These are phyloP conservation scores for Suillus plorans DNA, from an alignment of 768 basidiomycete species.

Conservation along the genomic window DNA sequence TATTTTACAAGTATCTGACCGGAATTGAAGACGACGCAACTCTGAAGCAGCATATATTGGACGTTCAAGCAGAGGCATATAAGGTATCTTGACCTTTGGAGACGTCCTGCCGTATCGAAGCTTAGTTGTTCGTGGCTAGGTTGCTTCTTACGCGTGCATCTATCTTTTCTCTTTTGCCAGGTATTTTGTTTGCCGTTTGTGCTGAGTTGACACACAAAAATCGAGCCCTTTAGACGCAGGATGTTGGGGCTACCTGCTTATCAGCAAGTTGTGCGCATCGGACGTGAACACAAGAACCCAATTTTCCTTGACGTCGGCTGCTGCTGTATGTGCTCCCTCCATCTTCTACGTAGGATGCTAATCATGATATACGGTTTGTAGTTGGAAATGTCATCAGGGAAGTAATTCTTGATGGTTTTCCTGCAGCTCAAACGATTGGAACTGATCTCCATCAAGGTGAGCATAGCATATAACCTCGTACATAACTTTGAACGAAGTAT, in stretches of 20 bases:
- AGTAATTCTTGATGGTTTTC: conserved; percentile 37
- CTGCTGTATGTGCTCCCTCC: conserved; percentile 30
- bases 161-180: not conserved
- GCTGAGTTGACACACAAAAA: not conserved
- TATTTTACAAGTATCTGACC: conserved; percentile 23
- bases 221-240: not conserved
- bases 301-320: conserved; percentile 42
- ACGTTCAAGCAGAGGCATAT: conserved; percentile 26
- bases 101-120: not conserved
- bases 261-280: conserved; percentile 28
- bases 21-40: conserved; percentile 24
- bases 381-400: conserved; percentile 39
- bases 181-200: not conserved
- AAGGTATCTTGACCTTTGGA: conserved; percentile 10
- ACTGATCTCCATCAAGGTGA: conserved; percentile 35
- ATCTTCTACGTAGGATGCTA: not conserved
- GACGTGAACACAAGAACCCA: conserved; percentile 27
- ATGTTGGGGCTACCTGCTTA: conserved; percentile 6
- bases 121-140: not conserved
- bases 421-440: conserved; percentile 30
- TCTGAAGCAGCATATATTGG: conserved; percentile 26
- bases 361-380: conserved; percentile 6
- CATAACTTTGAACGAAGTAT: no score
- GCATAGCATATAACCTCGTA: not conserved
- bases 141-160: conserved; percentile 10